Base-by-base conservation (phyloP, 495 filamentous ascomycete species). In the Aspergillus haitiensis region DNA sequence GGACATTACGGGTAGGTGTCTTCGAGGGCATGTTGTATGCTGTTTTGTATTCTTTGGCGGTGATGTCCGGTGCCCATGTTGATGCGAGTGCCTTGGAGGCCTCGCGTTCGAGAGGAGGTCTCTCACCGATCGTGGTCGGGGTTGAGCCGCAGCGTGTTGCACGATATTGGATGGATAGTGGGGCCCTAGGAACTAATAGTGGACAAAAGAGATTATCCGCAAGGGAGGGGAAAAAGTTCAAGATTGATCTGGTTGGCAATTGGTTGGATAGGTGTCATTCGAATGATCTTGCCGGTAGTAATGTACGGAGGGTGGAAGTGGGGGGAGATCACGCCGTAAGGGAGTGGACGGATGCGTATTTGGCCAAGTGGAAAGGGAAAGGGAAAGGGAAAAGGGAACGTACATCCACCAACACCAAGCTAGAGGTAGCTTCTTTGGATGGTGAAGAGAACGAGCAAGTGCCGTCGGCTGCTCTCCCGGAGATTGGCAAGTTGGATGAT, bases 1-100 rank as follows among this genome's bases (percentile, higher is more conserved):
- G 93, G 94, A 96, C 92, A 16, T 60, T 97, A 35, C 81, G 92
- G 2, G 93, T 97, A 4, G 95, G 96, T 61, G 88, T 91, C 69
- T 83, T 98, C 18, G 93, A 98, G 72, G 83, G 85, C 0, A 96
- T 97, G 88, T 70, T 97, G 2, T 88, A 94, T 74, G 89, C 89
- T 31, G 79, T 88, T n/a, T 70, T 97, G 8, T 72, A 79, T 32
- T 81, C 87, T 13, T 65, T 91, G 52, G 69, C 70, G 33, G 64
- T 56, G 15, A 52, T 60, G 7, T 61, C 56, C 37, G 52, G 70
- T 42, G 33, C 66, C 27, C 21, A 27, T 27, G 21, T 27, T 53
- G 61, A 47, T 70, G 70, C 53, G 21, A 27, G 21, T 27, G 21
- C 21, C 21, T 27, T 27, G 21, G 21, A 27, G 21, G 21, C 21